Conservation (phyloP, 192 early-diverging fungal genomes). For the Anaeromyces robustus region DNA sequence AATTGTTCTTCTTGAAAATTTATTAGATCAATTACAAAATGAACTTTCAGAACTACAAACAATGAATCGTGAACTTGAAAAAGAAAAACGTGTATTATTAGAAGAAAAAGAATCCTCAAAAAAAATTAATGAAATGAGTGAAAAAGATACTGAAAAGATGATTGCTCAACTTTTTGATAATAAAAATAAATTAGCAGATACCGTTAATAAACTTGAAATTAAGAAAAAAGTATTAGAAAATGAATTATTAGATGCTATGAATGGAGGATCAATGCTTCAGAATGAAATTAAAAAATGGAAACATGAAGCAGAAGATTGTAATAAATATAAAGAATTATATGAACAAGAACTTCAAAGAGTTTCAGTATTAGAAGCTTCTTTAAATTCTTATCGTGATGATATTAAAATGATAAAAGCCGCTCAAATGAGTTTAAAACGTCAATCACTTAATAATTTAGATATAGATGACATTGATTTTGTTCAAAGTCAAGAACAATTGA, state of each 20-base stretch:
- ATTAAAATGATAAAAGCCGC: not conserved
- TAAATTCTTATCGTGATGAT: not conserved
- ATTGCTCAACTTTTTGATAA: not conserved
- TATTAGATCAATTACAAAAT: not conserved
- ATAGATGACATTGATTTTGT: not conserved
- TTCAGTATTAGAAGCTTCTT: not conserved
- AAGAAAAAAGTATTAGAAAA: not conserved
- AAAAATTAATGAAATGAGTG: not conserved
- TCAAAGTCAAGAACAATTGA: not conserved
- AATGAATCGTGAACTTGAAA: not conserved
- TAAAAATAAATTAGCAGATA: not conserved
- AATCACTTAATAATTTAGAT: not conserved
- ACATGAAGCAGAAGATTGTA: not conserved
- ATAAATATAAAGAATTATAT: not conserved
- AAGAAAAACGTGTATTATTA: not conserved
- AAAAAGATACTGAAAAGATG: not conserved
- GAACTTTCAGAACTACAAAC: not conserved
- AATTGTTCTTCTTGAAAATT: not conserved
- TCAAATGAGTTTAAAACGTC: not conserved
- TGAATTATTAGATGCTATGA: not conserved
- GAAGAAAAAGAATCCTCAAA: not conserved
- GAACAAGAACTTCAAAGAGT: not conserved
- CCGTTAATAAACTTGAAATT: not conserved
- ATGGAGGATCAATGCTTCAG: not conserved
- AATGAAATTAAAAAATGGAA: not conserved